These are phyloP conservation scores for Monosporascus cannonballus DNA, from an alignment of 2,329 filamentous ascomycete genomes.

Conservation along the genomic window DNA sequence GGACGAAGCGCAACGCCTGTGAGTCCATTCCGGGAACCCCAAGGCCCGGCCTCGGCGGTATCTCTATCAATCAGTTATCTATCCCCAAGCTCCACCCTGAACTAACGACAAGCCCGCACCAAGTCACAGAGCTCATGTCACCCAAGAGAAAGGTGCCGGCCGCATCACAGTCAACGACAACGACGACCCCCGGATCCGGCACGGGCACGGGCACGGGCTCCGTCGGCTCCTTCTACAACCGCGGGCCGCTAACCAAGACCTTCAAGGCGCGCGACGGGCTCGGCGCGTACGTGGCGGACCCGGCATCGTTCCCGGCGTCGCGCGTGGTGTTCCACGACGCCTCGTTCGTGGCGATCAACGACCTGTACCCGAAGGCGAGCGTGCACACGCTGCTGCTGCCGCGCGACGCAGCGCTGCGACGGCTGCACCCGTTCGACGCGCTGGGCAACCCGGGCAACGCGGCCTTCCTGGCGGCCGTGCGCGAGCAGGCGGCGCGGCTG, in stretches of 20 bases:
- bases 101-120: background rate
- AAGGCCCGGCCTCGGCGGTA: background rate
- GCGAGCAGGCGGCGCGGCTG: slow-evolving; percentile 54
- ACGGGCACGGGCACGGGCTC: no score
- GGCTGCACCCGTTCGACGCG: slow-evolving; percentile 70
- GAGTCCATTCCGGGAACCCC: slow-evolving; percentile 9
- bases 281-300: slow-evolving; percentile 59
- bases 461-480: slow-evolving; percentile 61
- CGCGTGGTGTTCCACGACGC: slow-evolving; percentile 60
- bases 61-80: no score
- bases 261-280: slow-evolving; percentile 53
- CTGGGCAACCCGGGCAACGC: slow-evolving; percentile 49
- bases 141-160: slow-evolving; percentile 35
- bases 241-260: slow-evolving; percentile 6
- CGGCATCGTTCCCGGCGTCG: slow-evolving; percentile 51
- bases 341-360: slow-evolving; percentile 71
- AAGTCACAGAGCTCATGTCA: slow-evolving; percentile 48
- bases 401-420: slow-evolving; percentile 54
- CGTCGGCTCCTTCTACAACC: slow-evolving; percentile 9
- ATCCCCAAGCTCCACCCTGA: background rate
- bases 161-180: slow-evolving; percentile 5
- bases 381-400: slow-evolving; percentile 87
- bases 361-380: slow-evolving; percentile 78
- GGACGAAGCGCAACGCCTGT: slow-evolving; percentile 35
- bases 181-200: slow-evolving; percentile 15